Percentiles rank a stretch among this genome's conserved stretches.
These are phyloP conservation scores for Pinus taeda DNA, from an alignment of 75 land plant species.

Conservation along the genomic window DNA sequence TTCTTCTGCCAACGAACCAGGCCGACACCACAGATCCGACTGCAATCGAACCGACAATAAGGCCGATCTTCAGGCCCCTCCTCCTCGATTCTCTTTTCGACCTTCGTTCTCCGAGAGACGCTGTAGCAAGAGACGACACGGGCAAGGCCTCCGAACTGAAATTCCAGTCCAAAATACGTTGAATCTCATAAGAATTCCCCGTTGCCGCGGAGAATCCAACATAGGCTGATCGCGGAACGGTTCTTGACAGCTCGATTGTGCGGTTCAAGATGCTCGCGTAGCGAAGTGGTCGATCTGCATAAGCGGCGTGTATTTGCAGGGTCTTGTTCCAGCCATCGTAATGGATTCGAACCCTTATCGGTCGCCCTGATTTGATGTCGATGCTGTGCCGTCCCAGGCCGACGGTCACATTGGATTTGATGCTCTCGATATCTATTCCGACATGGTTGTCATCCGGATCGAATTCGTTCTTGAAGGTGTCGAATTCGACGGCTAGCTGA, in stretches of 20 bases:
- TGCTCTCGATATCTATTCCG: too few relatives aligned
- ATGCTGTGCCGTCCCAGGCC: too few relatives aligned
- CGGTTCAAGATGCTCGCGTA: not conserved
- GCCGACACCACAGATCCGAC: too few relatives aligned
- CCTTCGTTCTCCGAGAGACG: not conserved
- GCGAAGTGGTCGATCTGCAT: too few relatives aligned
- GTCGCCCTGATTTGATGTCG: too few relatives aligned
- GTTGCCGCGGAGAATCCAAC: constrained; percentile 62
- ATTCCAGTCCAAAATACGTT: constrained; percentile 43
- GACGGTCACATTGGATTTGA: too few relatives aligned
- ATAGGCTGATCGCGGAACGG: constrained; percentile 25
- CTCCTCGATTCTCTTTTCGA: not conserved
- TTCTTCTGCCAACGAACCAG: too few relatives aligned
- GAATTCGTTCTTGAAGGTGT: too few relatives aligned
- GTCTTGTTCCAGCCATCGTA: too few relatives aligned
- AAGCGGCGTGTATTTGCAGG: too few relatives aligned
- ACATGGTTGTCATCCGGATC: too few relatives aligned
- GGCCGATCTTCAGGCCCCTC: not conserved
- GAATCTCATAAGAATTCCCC: constrained; percentile 9
- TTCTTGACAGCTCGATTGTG: constrained; percentile 21
- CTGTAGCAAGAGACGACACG: not conserved
- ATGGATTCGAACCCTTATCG: too few relatives aligned
- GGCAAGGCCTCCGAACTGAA: constrained; percentile 20
- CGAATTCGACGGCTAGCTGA: constrained; percentile 38
- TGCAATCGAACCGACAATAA: not conserved